Conservation (phyloP, 83 land plant genomes). For the Larix sibirica region DNA sequence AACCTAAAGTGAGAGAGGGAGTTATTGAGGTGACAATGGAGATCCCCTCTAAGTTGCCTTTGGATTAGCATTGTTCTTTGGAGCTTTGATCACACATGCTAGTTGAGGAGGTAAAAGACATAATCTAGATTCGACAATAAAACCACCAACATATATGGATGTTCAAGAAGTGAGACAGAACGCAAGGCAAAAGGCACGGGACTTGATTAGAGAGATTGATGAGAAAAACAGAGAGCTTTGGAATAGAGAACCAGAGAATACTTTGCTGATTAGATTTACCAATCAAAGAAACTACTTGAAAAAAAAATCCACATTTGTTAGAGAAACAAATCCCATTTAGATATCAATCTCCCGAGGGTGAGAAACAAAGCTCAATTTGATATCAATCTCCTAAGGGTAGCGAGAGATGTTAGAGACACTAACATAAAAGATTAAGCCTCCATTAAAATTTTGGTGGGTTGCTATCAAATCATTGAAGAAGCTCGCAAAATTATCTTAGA, state of each 20-base stretch:
- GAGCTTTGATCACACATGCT: too few species aligned
- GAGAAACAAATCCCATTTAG: not conserved
- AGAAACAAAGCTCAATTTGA: not conserved
- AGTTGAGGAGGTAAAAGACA: too few species aligned
- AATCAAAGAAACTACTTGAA: not conserved
- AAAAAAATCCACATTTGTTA: not conserved
- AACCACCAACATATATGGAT: not conserved
- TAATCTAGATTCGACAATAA: too few species aligned
- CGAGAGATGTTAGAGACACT: not conserved
- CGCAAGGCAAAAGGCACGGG: not conserved
- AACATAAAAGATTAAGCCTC: not conserved
- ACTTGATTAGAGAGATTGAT: not conserved
- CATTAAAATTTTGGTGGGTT: not conserved
- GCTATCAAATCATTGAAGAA: too few species aligned
- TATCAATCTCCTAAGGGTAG: not conserved
- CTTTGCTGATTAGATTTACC: not conserved
- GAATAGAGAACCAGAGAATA: not conserved
- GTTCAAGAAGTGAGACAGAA: not conserved
- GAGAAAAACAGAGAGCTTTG: not conserved
- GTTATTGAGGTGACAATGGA: too few species aligned
- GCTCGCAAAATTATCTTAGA: too few species aligned
- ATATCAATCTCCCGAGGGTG: too few species aligned
- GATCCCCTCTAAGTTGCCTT: too few species aligned
- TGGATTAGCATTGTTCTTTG: too few species aligned
- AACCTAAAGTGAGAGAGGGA: too few species aligned